These are phyloP conservation scores for Chalara sp. DNA, from an alignment of 2,329 filamentous ascomycete species.

Conservation along the genomic window DNA sequence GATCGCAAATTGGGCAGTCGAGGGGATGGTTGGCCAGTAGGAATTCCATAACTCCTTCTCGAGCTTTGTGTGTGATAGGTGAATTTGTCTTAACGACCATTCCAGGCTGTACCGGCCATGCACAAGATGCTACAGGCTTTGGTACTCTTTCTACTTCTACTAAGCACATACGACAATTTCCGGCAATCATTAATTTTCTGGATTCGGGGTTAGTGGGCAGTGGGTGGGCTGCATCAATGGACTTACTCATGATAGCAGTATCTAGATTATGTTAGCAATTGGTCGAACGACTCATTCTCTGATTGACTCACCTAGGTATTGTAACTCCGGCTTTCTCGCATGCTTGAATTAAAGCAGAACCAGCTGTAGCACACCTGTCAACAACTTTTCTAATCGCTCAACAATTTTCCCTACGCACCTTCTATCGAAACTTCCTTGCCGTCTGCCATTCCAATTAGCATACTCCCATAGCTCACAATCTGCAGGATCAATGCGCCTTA, in stretches of 20 bases:
- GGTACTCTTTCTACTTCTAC: slow-evolving; percentile 96
- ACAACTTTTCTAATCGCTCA: slow-evolving; percentile 18
- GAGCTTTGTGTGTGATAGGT: slow-evolving; percentile 90
- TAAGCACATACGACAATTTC: slow-evolving; percentile 99
- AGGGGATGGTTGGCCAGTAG: slow-evolving; percentile 92
- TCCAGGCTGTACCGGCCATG: slow-evolving; percentile 95
- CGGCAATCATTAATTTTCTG: slow-evolving; percentile 96
- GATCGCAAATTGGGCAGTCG: slow-evolving; percentile 96
- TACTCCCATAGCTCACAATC: not conserved
- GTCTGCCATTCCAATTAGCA: slow-evolving; percentile 49
- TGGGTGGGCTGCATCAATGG: slow-evolving; percentile 4
- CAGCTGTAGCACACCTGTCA: slow-evolving; percentile 56
- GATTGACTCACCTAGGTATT: slow-evolving; percentile 64
- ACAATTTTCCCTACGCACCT: slow-evolving; percentile 49
- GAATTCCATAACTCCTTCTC: slow-evolving; percentile 99
- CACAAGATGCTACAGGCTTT: slow-evolving; percentile 96
- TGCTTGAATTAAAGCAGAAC: slow-evolving; percentile 94
- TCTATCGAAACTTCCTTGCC: slow-evolving; percentile 98
- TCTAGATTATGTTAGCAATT: slow-evolving; percentile 42
- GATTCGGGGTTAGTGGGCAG: slow-evolving; percentile 19
- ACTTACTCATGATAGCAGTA: slow-evolving; percentile 97
- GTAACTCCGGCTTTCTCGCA: slow-evolving; percentile 95
- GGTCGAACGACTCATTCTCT: not conserved
- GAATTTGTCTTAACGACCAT: slow-evolving; percentile 99
- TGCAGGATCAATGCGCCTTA: slow-evolving; percentile 39